Evolutionary conservation across 805 yeast genomes (phyloP), one percentile per base, ranked within the genome.

Genomic region (Wickerhamiella sorbophila): DNA sequence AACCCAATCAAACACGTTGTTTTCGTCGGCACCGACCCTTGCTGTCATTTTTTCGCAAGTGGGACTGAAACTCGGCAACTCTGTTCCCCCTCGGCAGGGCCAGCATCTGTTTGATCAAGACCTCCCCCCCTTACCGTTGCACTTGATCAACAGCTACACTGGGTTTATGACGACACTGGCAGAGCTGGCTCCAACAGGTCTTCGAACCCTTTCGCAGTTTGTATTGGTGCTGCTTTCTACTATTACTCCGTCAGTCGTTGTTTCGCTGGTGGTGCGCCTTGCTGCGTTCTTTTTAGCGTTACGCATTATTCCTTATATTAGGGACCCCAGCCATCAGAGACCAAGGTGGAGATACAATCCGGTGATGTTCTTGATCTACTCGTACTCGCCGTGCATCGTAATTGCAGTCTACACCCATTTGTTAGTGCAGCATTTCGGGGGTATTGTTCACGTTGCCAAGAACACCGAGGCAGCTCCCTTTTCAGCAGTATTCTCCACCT

Each of bases 321-420:
- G 44, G 21, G 50, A 47, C 33, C 50, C 48, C 17, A 41, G 50
- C 17, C 33, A 36, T 36, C 55, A 41, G 39, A 48, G 42, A 39
- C 48, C 33, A 29, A 50, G 44, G 42, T 47, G 31, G 41, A 24
- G 44, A 14, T 42, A 46, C 29, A 36, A 43, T 35, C 45, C 48
- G 17, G 36, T 47, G 36, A 36, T 54, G 31, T 48, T 51, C 29
- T 59, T 83, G 48, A 70, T 86, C 24, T 86, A 87, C 56, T 77
- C 94, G 27, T 88, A 83, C 60, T 81, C 95, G 31, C 97, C 97
- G 2, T 84, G 95, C 60, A 77, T 91, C 44, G 76, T 91, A 32
- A 86, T 91, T 44, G 95, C 95, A 0, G 94, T 91, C 45, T 91
- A 91, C 63, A 85, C 97, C 2, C 95, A 91, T 58, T 65, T 91